Percentiles rank a stretch among this genome's conserved stretches.
phyloP scores from a whole-genome alignment of 179 eudicot species.

The Beta lomatogona region DNA sequence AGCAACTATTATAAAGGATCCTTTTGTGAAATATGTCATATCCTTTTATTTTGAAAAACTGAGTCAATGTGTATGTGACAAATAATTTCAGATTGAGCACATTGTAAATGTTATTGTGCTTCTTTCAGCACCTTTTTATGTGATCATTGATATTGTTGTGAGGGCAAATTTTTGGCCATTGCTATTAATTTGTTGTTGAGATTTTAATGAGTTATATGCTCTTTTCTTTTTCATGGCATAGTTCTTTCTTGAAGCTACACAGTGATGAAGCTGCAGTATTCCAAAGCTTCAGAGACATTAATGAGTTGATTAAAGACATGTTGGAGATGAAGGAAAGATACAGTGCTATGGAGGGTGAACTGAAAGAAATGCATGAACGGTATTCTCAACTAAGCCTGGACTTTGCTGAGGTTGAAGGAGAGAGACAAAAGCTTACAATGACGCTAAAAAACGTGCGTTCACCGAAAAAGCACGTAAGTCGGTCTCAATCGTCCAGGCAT shows the following conservation, averaged over 20 bases:
- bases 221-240: conserved; percentile 25
- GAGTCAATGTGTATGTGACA: too few species aligned
- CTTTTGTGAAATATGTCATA: too few species aligned
- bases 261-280: conserved; percentile 83
- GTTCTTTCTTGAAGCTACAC: conserved; percentile 90
- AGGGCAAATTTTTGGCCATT: background rate
- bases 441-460: conserved; percentile 71
- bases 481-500: conserved; percentile 29
- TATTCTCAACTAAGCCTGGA: conserved; percentile 90
- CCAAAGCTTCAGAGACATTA: conserved; percentile 89
- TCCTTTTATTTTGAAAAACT: too few species aligned
- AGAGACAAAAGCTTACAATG: conserved; percentile 84
- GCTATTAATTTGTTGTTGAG: background rate
- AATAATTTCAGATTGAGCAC: too few species aligned
- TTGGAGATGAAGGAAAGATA: conserved; percentile 72
- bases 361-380: conserved; percentile 82
- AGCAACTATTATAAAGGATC: too few species aligned
- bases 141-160: background rate
- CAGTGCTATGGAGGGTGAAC: conserved; percentile 61
- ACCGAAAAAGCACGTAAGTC: conserved; percentile 44
- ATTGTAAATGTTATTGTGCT: background rate
- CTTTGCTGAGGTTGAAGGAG: conserved; percentile 98
- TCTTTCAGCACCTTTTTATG: background rate
- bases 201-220: background rate
- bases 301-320: conserved; percentile 88